Base-by-base conservation (phyloP, 768 basidiomycete genomes). In the Auricularia auricula-judae region DNA sequence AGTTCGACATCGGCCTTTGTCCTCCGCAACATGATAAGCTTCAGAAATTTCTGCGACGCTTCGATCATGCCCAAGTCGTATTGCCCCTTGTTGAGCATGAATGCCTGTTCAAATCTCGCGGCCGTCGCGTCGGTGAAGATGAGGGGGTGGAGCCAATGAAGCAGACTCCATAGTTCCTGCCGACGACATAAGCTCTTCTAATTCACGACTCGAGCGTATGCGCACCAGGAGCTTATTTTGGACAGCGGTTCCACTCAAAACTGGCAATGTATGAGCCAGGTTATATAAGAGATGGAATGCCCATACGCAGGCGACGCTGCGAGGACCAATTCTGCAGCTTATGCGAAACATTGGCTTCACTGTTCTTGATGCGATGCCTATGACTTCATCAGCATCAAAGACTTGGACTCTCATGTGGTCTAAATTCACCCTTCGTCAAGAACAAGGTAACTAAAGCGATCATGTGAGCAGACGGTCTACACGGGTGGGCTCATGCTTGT, bases 161-260 rank as follows among this genome's bases (percentile, higher is more conserved):
- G 62, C 14, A 67, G 61, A 18, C 64, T 29, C 66, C 64, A 66
- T 36, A 67, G 36, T 61, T 39, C 36, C 39, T 47, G 43, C 43
- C 3, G 39, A 42, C 39, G 8, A 14, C 21, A 18, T 3, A 60
- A 39, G 14, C 4, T 44, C 1, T 7, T 14, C 36, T 29, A 18
- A 58, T 29, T n/a, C 14, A 58, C 34, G 23, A 16, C 54, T 8
- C 16, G 10, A 58, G 29, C 29, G 29, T 29, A 29, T 56, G 62
- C 61, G 72, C 29, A 77, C 70, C 85, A 82, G 84, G 16, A 86
- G 75, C 69, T 86, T 83, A 67, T 86, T 86, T 69, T 89, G 88
- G 0, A 90, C 79, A 0, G 88, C 88, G 0, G 88, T 90, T 29
- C 88, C 88, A 0, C 86, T 88, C 65, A 90, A 75, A 65, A 90